Conservation (phyloP, 305 asterid species). For the Lippia alba region DNA sequence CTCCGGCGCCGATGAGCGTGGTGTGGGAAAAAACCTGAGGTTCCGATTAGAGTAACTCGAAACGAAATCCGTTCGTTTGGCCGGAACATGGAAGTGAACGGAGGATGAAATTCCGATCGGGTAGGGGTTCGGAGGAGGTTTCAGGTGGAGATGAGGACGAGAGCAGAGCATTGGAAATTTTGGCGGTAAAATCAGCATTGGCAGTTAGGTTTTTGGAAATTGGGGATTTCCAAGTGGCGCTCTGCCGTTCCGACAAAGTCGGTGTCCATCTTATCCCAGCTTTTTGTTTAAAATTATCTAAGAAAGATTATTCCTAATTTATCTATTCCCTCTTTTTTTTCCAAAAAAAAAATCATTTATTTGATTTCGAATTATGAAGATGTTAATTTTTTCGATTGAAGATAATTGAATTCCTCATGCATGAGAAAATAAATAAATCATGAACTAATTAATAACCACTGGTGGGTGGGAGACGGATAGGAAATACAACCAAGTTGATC, state of each 20-base stretch:
- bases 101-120: constrained; percentile 24
- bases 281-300: not conserved
- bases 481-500: no score
- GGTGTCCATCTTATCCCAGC: constrained; percentile 31
- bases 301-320: no score
- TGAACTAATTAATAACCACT: no score
- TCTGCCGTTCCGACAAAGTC: not conserved
- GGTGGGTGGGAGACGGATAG: no score
- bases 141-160: constrained; percentile 42
- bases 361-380: no score
- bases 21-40: constrained; percentile 35
- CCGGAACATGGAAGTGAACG: constrained; percentile 22
- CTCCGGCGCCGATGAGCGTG: constrained; percentile 34
- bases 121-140: constrained; percentile 36
- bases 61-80: constrained; percentile 15
- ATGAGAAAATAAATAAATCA: no score
- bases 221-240: constrained; percentile 29
- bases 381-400: no score
- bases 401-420: no score
- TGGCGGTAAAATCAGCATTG: constrained; percentile 62
- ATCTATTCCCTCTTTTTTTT: not conserved
- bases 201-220: constrained; percentile 35
- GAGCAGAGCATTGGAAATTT: constrained; percentile 51
- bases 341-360: no score
- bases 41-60: constrained; percentile 31